Evolutionary conservation across 306 rosid genomes (phyloP), one percentile per base, ranked within the genome.

Genomic region (Argentina anserina): DNA sequence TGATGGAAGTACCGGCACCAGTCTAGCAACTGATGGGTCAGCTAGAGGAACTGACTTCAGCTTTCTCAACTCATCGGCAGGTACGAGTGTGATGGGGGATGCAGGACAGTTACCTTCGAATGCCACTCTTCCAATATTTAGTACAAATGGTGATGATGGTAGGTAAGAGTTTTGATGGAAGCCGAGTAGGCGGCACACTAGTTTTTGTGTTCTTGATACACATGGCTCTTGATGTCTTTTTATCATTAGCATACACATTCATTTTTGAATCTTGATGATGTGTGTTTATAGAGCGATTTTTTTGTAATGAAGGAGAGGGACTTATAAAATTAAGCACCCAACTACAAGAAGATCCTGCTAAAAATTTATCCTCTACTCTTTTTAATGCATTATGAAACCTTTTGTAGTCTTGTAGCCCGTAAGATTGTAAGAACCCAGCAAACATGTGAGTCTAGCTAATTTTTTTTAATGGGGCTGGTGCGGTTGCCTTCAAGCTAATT

Each of bases 51-150:
- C 73, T 2, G 73, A 72, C 49, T 23, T 76, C 52, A 83, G 83
- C 75, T 56, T 37, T 46, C 69, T 69, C 58, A 64, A 50, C 60
- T 77, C 86, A 61, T 62, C 82, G 25, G 56, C 75, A 46, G 71
- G 79, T 76, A 77, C 83, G 1, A 88, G 78, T 73, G 41, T 31
- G 2, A 56, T 75, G 10, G 85, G 74, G 28, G 79, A 72, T 47
- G 26, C 73, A 37, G 55, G 70, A 39, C 61, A 13, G n/a, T 76
- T 85, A 56, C 81, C 84, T 5, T 17, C 3, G 0, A 50, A 33
- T 75, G 67, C 20, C 70, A 65, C 43, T 17, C 68, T 34, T 36
- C 26, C 64, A 18, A 59, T 59, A 2, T 14, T 4, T 11, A 36
- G 23, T 63, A 20, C 46, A 63, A 63, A 63, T 28, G 63, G 36